Percentiles rank a stretch among this genome's conserved stretches.
Conservation (phyloP, 192 early-diverging fungal genomes). For the Dispira simplex region DNA sequence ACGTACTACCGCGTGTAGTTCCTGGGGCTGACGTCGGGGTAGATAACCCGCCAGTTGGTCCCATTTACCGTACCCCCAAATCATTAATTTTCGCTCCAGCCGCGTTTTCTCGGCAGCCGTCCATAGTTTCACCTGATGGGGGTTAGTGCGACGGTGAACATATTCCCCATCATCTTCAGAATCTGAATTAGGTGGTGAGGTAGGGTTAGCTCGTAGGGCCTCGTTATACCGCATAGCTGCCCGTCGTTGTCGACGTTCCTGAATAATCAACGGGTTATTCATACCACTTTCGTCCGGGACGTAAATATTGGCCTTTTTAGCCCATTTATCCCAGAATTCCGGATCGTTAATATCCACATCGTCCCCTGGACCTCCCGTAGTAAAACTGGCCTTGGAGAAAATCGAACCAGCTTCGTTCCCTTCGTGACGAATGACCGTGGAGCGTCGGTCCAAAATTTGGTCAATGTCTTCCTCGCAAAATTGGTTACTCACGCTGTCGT, state of each 20-base stretch:
- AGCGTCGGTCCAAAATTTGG: constrained; percentile 58
- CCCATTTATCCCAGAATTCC: constrained; percentile 84
- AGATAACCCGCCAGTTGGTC: constrained; percentile 43
- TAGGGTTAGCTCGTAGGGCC: not conserved
- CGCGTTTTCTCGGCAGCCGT: constrained; percentile 36
- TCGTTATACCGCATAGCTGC: constrained; percentile 2
- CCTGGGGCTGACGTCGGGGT: constrained; percentile 33
- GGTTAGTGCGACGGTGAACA: constrained; percentile 1
- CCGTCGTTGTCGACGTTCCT: constrained; percentile 45
- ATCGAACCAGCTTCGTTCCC: constrained; percentile 51
- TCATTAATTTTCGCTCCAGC: constrained; percentile 42
- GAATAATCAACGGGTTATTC: constrained; percentile 47
- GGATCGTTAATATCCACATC: constrained; percentile 71
- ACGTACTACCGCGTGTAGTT: constrained; percentile 38
- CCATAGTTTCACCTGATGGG: constrained; percentile 18
- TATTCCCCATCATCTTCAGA: constrained; percentile 8
- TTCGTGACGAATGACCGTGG: constrained; percentile 65
- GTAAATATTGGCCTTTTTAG: constrained; percentile 55
- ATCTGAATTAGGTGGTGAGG: not conserved
- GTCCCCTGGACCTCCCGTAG: constrained; percentile 23
- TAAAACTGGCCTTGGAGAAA: constrained; percentile 78
- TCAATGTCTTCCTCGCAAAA: constrained; percentile 87
- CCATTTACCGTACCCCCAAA: constrained; percentile 46
- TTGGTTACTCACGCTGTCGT: constrained; percentile 45
- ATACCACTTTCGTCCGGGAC: constrained; percentile 28